phyloP scores from a whole-genome alignment of 306 rosid genomes.

The Prunus mongolica region DNA sequence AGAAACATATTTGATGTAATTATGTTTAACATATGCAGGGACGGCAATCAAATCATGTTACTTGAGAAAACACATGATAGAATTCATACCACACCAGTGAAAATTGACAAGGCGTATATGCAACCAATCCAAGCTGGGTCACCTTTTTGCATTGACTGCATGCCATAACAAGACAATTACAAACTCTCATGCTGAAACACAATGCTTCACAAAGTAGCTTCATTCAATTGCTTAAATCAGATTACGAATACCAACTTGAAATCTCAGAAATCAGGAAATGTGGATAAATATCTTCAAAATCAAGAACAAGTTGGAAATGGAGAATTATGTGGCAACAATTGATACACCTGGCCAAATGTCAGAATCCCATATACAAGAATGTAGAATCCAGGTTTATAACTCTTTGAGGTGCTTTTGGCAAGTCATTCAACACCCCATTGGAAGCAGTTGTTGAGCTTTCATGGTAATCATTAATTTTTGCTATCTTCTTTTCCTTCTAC shows the following conservation, averaged over 20 bases:
- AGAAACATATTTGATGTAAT: too few relatives aligned
- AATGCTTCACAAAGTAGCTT: neutral
- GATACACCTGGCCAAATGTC: conserved; percentile 72
- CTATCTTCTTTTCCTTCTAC: conserved; percentile 27
- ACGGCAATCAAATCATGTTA: neutral
- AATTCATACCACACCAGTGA: conserved; percentile 59
- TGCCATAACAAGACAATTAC: conserved; percentile 18
- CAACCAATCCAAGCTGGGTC: conserved; percentile 84
- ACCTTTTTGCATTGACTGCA: conserved; percentile 89
- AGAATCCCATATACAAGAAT: conserved; percentile 57
- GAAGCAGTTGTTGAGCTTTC: conserved; percentile 24
- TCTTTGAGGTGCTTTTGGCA: conserved; percentile 37
- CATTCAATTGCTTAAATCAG: too few relatives aligned
- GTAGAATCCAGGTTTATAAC: conserved; percentile 57
- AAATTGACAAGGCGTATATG: conserved; percentile 68
- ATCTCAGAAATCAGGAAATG: neutral
- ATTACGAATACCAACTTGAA: too few relatives aligned
- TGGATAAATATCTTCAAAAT: neutral
- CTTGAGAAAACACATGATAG: conserved; percentile 18
- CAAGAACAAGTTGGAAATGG: too few relatives aligned
- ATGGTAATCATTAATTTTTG: conserved; percentile 13
- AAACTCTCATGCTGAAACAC: conserved; percentile 8
- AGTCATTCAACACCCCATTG: conserved; percentile 32
- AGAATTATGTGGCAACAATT: neutral
- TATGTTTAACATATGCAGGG: too few relatives aligned